Evolutionary conservation across 805 yeast species (phyloP), one percentile per base, ranked within the genome.

Genomic region (Brettanomyces anomalus): DNA sequence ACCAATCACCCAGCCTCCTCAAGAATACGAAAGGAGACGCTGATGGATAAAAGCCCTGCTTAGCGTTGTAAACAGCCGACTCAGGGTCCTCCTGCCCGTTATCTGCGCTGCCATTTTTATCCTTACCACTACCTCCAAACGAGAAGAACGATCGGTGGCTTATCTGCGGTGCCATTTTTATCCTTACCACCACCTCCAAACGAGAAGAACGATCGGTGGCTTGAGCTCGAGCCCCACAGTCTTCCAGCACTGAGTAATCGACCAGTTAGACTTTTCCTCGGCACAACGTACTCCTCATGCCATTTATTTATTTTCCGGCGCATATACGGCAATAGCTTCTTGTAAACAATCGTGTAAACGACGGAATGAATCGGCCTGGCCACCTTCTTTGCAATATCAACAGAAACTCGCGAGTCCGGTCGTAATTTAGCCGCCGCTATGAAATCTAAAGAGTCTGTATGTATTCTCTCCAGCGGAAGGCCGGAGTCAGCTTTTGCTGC

Each of bases 1-100:
- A 79, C 86, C 95, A 86, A 59, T 93, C 98, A 0, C 95, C 97
- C 21, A 90, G 66, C 55, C 84, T 82, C 40, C 97, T 68, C 21
- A 88, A 70, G 36, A 76, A 70, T 56, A 85, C 83, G 52, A 87
- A 96, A 1, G 80, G 72, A 0, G 87, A 68, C 3, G 74, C 67
- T 10, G 77, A 74, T 36, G 74, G 62, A 55, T 87, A 88, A 50
- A 68, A 76, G 18, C 79, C 81, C 36, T 70, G 76, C 4, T 62
- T 65, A 4, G 65, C 49, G 54, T 74, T 75, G 60, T 72, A 85
- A 4, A 20, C 46, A 37, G 6, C 45, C 10, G 28, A 33, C 4
- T 45, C 26, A 10, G 26, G 6, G 7, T 39, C 18, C 15, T 41
- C 33, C 17, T 46, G 48, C 3, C 41, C 15, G 8, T 28, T 33